A percentile compares a stretch with the other conserved stretches of the same genome.
phyloP scores from a whole-genome alignment of 345 rosid genomes.

The Diplotaxis tenuifolia region DNA sequence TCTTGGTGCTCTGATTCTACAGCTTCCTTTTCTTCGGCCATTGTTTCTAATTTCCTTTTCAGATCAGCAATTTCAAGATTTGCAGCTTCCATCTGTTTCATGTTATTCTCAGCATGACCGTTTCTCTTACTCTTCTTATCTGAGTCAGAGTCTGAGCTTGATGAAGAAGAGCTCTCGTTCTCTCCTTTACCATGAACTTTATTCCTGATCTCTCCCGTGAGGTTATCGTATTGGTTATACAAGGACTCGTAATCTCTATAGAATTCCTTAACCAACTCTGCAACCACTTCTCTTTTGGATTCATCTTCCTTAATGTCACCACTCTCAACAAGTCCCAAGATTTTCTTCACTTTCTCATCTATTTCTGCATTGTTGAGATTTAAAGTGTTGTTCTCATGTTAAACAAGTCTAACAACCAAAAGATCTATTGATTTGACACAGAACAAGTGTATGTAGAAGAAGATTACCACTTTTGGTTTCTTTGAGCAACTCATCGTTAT shows the following conservation, averaged over 20 bases:
- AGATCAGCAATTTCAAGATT: constrained; percentile 49
- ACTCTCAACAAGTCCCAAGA: constrained; percentile 62
- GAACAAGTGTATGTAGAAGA: not conserved
- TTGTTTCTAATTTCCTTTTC: constrained; percentile 46
- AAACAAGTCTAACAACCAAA: not conserved
- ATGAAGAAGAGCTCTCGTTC: constrained; percentile 48
- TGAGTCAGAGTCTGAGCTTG: constrained; percentile 75
- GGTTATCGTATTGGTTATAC: constrained; percentile 61
- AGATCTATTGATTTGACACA: not conserved
- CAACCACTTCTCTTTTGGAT: constrained; percentile 53
- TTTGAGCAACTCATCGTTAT: constrained; percentile 64
- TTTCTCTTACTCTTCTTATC: constrained; percentile 46
- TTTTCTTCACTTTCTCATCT: constrained; percentile 64
- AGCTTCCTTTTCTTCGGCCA: constrained; percentile 30
- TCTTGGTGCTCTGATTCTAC: constrained; percentile 43
- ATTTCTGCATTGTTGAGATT: constrained; percentile 53
- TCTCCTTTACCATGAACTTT: constrained; percentile 58
- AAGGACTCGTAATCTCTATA: constrained; percentile 64
- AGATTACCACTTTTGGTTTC: constrained; percentile 67
- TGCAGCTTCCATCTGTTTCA: constrained; percentile 58
- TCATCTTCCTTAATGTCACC: constrained; percentile 57
- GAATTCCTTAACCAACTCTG: constrained; percentile 62
- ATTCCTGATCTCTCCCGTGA: constrained; percentile 65
- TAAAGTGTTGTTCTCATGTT: constrained; percentile 38
- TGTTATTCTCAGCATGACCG: constrained; percentile 49